phyloP scores from a whole-genome alignment of 2,329 filamentous ascomycete species.

The Bimuria novae-zelandiae region DNA sequence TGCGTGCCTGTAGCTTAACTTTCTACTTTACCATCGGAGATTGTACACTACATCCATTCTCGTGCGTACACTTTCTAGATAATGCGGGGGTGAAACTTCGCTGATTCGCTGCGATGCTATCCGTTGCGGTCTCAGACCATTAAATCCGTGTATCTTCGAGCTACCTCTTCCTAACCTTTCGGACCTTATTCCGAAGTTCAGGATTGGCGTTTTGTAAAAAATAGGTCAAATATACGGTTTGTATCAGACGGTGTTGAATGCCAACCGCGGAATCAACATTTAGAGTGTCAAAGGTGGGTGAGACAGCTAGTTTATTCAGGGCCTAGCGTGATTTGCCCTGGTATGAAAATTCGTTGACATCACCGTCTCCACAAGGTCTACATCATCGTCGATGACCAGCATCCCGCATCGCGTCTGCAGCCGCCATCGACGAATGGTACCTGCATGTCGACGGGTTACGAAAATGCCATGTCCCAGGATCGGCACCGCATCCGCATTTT shows the following conservation, averaged over 20 bases:
- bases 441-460: slow-evolving; percentile 1
- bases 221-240: too few relatives aligned
- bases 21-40: neutral
- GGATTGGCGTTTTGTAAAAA: too few relatives aligned
- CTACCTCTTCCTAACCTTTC: neutral
- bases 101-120: neutral
- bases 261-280: too few relatives aligned
- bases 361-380: neutral
- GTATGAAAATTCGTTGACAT: slow-evolving; percentile 1
- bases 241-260: too few relatives aligned
- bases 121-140: neutral
- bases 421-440: slow-evolving; percentile 7
- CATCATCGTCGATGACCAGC: slow-evolving; percentile 2
- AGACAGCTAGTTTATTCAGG: neutral
- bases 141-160: slow-evolving; percentile 3
- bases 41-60: neutral
- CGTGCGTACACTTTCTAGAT: neutral
- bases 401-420: neutral
- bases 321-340: neutral
- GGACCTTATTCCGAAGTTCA: too few relatives aligned
- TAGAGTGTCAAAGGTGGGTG: neutral
- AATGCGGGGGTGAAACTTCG: neutral
- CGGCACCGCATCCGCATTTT: neutral
- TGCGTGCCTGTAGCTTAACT: too few relatives aligned
- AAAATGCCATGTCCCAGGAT: neutral